Conservation (phyloP, 805 yeast species). For the Wickerhamomyces alni region DNA sequence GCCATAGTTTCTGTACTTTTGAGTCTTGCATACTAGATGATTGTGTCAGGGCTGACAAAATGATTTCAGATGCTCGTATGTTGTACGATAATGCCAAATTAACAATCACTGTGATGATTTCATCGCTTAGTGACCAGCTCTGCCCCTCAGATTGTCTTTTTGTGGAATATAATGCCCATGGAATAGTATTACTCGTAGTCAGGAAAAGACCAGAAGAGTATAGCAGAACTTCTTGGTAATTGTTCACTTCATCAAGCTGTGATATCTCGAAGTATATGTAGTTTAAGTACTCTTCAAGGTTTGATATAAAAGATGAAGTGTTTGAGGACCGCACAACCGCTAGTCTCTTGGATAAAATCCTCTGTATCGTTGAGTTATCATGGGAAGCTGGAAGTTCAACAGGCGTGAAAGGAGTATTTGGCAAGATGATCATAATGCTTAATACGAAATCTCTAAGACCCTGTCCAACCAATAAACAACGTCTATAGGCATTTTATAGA, state of each 20-base stretch:
- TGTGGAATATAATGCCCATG: constrained; percentile 13
- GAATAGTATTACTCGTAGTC: constrained; percentile 1
- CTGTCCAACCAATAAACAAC: too few relatives aligned
- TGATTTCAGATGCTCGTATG: constrained; percentile 10
- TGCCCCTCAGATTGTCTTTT: background rate
- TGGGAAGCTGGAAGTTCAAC: background rate
- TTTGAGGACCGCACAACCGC: background rate
- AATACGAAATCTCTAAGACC: too few relatives aligned
- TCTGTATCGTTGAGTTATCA: background rate
- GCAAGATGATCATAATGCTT: background rate
- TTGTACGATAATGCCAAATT: constrained; percentile 10
- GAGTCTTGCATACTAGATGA: background rate
- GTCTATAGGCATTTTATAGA: too few relatives aligned
- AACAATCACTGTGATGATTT: constrained; percentile 10
- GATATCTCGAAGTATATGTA: constrained; percentile 1
- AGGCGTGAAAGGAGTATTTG: background rate
- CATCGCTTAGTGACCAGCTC: constrained; percentile 17
- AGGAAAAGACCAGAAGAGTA: background rate
- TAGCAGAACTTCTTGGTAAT: background rate
- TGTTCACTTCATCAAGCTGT: background rate
- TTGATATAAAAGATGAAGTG: constrained; percentile 5
- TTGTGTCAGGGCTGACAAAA: constrained; percentile 1
- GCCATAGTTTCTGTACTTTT: constrained; percentile 11
- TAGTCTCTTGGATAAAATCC: constrained; percentile 4
- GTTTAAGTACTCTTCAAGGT: constrained; percentile 8